Evolutionary conservation across 495 filamentous ascomycete species (phyloP).

Genomic region (Paragyromitra xinjiangensis): DNA sequence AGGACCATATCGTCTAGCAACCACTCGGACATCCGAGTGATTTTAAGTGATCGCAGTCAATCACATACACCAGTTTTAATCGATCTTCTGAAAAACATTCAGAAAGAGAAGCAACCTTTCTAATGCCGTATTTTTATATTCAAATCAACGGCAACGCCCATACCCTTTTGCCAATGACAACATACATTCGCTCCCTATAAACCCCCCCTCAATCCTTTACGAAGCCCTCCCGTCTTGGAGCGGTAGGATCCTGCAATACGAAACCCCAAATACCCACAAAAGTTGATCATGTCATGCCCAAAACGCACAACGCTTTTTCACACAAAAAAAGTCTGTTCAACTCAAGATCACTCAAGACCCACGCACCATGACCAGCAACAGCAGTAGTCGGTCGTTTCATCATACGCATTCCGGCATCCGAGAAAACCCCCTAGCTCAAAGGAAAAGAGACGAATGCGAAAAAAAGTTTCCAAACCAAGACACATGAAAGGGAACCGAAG

Average conservation of each 20-base stretch:
- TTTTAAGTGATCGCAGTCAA: slow-evolving; percentile 21
- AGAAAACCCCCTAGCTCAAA: slow-evolving; percentile 34
- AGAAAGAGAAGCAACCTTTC: slow-evolving; percentile 27
- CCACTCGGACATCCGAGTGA: slow-evolving; percentile 30
- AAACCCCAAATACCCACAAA: slow-evolving; percentile 32
- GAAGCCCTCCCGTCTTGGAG: slow-evolving; percentile 14
- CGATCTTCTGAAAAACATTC: background rate
- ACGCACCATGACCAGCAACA: slow-evolving; percentile 48
- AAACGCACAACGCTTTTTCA: slow-evolving; percentile 44
- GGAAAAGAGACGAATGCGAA: slow-evolving; percentile 35
- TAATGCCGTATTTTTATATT: slow-evolving; percentile 53
- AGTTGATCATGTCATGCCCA: slow-evolving; percentile 35
- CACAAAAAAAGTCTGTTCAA: slow-evolving; percentile 26
- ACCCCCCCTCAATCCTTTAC: background rate
- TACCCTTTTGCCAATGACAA: slow-evolving; percentile 46
- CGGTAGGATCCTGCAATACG: slow-evolving; percentile 23
- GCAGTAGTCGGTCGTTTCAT: slow-evolving; percentile 40
- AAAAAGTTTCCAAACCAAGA: slow-evolving; percentile 39
- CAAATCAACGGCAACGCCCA: slow-evolving; percentile 47
- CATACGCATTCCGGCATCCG: slow-evolving; percentile 39
- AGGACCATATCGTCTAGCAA: background rate
- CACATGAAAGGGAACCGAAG: slow-evolving; percentile 28
- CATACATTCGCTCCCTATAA: slow-evolving; percentile 31
- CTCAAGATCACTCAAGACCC: slow-evolving; percentile 34
- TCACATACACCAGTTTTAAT: background rate